These are phyloP conservation scores for Mortierella sp. DNA, from an alignment of 371 early-diverging fungal genomes.

Conservation along the genomic window DNA sequence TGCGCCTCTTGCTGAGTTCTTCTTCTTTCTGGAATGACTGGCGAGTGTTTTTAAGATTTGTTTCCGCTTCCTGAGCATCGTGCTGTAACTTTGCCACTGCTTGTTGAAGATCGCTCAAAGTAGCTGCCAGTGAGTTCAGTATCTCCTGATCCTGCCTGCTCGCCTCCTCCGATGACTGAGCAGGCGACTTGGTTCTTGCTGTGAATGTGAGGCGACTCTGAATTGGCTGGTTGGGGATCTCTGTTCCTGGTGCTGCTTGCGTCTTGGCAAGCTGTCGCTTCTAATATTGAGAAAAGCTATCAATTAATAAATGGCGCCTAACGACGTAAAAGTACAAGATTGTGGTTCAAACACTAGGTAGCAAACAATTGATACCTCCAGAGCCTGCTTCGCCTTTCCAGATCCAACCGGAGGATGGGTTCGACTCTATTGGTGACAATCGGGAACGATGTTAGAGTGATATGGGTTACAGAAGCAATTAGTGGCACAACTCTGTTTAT, in stretches of 20 bases:
- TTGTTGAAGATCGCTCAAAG: slow-evolving; percentile 23
- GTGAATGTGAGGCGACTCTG: slow-evolving; percentile 30
- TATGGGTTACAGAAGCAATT: not conserved
- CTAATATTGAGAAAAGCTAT: not conserved
- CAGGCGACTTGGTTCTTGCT: not conserved
- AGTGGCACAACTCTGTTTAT: not conserved
- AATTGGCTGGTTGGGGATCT: slow-evolving; percentile 8
- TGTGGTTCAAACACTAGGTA: not conserved
- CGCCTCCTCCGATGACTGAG: not conserved
- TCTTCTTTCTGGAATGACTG: slow-evolving; percentile 19
- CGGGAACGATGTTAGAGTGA: not conserved
- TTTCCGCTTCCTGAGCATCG: slow-evolving; percentile 20
- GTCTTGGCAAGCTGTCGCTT: slow-evolving; percentile 25
- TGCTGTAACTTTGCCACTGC: slow-evolving; percentile 12
- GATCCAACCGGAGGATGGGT: slow-evolving; percentile 30
- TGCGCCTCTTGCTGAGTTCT: slow-evolving; percentile 16
- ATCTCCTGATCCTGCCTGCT: slow-evolving; percentile 11
- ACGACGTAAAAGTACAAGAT: too few species aligned
- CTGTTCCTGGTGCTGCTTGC: slow-evolving; percentile 18
- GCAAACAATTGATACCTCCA: slow-evolving; percentile 8
- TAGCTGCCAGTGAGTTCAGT: not conserved
- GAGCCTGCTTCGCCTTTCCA: slow-evolving; percentile 30
- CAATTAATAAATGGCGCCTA: not conserved
- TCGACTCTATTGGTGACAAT: slow-evolving; percentile 21
- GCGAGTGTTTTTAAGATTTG: not conserved